These are phyloP conservation scores for Calcarisporium arbuscula DNA, from an alignment of 2,329 filamentous ascomycete genomes.

Conservation along the genomic window DNA sequence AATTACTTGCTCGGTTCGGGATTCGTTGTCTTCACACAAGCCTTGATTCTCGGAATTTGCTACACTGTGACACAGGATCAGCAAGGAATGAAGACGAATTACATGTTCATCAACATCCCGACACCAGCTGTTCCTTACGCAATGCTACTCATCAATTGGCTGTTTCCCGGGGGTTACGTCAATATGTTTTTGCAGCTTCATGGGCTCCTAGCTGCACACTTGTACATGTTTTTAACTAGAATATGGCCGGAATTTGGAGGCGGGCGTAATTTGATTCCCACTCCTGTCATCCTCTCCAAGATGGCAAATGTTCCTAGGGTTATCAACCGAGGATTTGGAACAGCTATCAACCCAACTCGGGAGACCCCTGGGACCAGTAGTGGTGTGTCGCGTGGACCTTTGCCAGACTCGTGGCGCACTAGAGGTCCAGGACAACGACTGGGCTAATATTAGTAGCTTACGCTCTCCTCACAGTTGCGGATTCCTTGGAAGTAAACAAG, in stretches of 20 bases:
- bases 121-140: constrained; percentile 75
- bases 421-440: constrained; percentile 58
- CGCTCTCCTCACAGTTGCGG: not conserved
- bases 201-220: constrained; percentile 80
- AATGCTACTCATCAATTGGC: constrained; percentile 67
- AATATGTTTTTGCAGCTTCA: constrained; percentile 59
- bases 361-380: constrained; percentile 32
- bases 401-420: constrained; percentile 59
- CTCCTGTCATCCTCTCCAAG: constrained; percentile 64
- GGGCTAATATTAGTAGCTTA: constrained; percentile 32
- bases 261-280: constrained; percentile 68
- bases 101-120: constrained; percentile 79
- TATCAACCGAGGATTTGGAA: constrained; percentile 37
- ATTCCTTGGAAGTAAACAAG: no score
- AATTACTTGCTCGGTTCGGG: constrained; percentile 25
- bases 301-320: constrained; percentile 47
- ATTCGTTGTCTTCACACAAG: constrained; percentile 45
- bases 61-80: constrained; percentile 88
- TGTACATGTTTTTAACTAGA: constrained; percentile 83
- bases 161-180: constrained; percentile 52
- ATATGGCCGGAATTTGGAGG: constrained; percentile 87
- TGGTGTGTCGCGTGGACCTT: constrained; percentile 38
- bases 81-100: constrained; percentile 65
- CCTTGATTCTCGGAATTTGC: constrained; percentile 69
- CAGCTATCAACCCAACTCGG: constrained; percentile 33